A percentile compares a stretch with the other conserved stretches of the same genome.
phyloP scores from a whole-genome alignment of 2,329 filamentous ascomycete species.

The Diaporthe longicolla region DNA sequence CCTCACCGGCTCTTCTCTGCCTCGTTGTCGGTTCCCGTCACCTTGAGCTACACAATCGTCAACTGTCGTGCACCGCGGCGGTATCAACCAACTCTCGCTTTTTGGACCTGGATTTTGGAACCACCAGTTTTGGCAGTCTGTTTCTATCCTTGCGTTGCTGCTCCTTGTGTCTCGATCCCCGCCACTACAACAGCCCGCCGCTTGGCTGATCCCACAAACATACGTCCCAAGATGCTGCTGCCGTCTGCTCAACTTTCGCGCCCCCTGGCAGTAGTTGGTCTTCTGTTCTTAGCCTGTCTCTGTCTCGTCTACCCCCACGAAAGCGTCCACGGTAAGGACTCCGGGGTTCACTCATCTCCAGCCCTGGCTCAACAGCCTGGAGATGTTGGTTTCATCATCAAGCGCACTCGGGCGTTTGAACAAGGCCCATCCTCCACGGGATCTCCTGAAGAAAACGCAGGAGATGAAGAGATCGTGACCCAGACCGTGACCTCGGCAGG shows the following conservation, averaged over 20 bases:
- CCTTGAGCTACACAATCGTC: slow-evolving; percentile 23
- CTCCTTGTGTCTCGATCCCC: neutral
- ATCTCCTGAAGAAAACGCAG: neutral
- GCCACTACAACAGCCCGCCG: neutral
- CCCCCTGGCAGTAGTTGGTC: slow-evolving; percentile 22
- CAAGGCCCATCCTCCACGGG: slow-evolving; percentile 32
- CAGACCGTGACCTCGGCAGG: neutral
- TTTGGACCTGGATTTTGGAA: slow-evolving; percentile 45
- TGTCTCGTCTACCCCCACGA: slow-evolving; percentile 37
- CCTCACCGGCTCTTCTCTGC: neutral
- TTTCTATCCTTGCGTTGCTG: slow-evolving; percentile 18
- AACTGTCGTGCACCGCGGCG: neutral
- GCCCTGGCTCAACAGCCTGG: neutral
- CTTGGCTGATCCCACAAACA: slow-evolving; percentile 10
- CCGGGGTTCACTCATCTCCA: slow-evolving; percentile 27
- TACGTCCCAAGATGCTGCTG: slow-evolving; percentile 39
- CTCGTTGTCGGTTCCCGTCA: neutral
- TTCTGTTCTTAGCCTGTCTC: slow-evolving; percentile 30
- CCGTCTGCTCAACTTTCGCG: slow-evolving; percentile 34
- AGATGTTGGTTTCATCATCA: neutral
- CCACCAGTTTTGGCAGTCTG: slow-evolving; percentile 40
- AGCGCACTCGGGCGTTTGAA: slow-evolving; percentile 40
- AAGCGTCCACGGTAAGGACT: slow-evolving; percentile 28
- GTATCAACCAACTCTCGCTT: slow-evolving; percentile 27
- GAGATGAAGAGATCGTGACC: neutral